Evolutionary conservation across 768 basidiomycete species (phyloP), one percentile per base, ranked within the genome.

Genomic region (Cubamyces lactineus): DNA sequence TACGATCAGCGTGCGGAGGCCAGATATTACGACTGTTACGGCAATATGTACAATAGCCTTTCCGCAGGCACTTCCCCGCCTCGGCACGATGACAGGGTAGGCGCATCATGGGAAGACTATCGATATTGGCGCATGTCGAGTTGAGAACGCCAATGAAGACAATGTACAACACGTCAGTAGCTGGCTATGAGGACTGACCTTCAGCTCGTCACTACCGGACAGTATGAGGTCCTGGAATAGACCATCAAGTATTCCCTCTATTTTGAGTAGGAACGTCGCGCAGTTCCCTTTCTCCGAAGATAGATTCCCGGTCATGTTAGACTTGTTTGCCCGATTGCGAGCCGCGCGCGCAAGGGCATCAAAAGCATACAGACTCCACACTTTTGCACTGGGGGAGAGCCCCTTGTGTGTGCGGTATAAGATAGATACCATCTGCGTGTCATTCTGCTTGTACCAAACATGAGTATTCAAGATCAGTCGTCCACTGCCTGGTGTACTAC

Each of bases 321-420:
- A 82, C 73, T 94, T 95, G 69, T 78, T 86, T 47, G 80, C 85
- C 49, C 86, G 80, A 61, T 79, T 79, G 61, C 86, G 82, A 19
- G 94, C 93, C 17, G 89, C 94, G 60, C 96, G 87, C 45, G 93
- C 85, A 63, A 99, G 82, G 19, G 96, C 92, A 76, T 99, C 96
- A 72, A 99, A 92, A 42, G 89, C 86, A 75, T 98, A 99, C 52
- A 99, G 80, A 76, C 94, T 94, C 41, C 85, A 86, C 61, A 96
- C 84, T 73, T 98, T 96, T 64, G 82, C 80, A 12, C 81, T 68
- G 16, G 84, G 74, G 4, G 86, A 77, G 39, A 96, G 80, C 9
- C 87, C 83, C 74, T 91, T 93, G 78, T 98, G 96, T 11, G 88
- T 90, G 59, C 92, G 89, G 75, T 92, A 97, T 39, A 98, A 83